A percentile compares a stretch with the other conserved stretches of the same genome.
phyloP scores from a whole-genome alignment of 257 asterid species.

The Oldenlandia corymbosa region DNA sequence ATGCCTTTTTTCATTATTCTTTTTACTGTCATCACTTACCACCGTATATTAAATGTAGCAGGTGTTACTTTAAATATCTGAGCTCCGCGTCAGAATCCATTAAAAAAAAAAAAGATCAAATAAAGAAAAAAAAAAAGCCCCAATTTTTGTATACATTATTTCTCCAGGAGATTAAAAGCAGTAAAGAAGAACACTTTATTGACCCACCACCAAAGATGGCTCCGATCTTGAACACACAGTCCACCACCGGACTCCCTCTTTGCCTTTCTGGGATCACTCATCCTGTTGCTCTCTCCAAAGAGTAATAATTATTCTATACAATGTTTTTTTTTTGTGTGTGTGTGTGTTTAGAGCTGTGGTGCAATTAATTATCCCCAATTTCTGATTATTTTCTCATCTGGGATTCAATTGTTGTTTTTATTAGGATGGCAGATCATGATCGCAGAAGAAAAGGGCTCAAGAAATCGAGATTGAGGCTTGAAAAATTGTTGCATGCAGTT shows the following conservation, averaged over 20 bases:
- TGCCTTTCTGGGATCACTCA: constrained; percentile 20
- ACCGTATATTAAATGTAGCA: too few relatives aligned
- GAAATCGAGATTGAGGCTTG: constrained; percentile 3
- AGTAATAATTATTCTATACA: too few relatives aligned
- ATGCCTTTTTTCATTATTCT: too few relatives aligned
- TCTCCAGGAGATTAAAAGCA: background rate
- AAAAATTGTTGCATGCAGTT: background rate
- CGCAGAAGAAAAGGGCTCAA: constrained; percentile 18
- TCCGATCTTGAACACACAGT: background rate
- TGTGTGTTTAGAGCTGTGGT: too few relatives aligned
- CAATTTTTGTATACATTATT: background rate
- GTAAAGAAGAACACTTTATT: background rate
- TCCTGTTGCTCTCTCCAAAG: constrained; percentile 10
- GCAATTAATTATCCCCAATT: too few relatives aligned
- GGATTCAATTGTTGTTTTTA: background rate
- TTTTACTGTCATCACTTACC: too few relatives aligned
- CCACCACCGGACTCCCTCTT: constrained; percentile 12
- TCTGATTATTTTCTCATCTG: background rate
- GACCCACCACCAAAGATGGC: constrained; percentile 7
- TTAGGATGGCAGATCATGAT: constrained; percentile 22
- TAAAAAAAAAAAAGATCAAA: background rate
- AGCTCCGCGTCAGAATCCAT: background rate
- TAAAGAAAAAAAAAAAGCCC: too few relatives aligned
- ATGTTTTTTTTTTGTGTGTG: too few relatives aligned
- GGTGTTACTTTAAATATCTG: too few relatives aligned